These are phyloP conservation scores for Sedum album DNA, from an alignment of 164 flowering plant species.

Conservation along the genomic window DNA sequence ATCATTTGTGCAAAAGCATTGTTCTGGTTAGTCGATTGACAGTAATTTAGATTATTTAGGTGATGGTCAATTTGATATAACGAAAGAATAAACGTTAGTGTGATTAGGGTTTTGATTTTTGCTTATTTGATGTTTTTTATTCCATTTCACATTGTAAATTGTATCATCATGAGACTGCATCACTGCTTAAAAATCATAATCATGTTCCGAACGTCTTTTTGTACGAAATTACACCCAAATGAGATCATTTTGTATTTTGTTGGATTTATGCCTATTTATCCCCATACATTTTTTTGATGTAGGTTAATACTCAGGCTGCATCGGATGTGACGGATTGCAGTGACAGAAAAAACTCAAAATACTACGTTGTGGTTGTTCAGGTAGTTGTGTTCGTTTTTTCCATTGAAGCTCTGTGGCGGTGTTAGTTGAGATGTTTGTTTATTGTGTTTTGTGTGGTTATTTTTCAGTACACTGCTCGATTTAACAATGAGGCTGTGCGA, in stretches of 20 bases:
- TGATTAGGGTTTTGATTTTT: background rate
- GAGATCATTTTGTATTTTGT: background rate
- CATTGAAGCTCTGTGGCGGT: background rate
- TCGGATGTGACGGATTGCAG: conserved; percentile 71
- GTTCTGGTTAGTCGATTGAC: conserved; percentile 48
- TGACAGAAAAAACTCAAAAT: conserved; percentile 77
- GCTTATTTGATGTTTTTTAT: background rate
- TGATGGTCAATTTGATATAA: too few species aligned
- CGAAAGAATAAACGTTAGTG: too few species aligned
- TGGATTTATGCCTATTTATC: too few species aligned
- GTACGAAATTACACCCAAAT: too few species aligned
- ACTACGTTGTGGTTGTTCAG: conserved; percentile 95
- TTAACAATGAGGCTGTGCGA: conserved; percentile 86
- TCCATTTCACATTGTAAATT: too few species aligned
- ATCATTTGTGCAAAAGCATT: conserved; percentile 97
- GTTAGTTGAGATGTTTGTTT: background rate
- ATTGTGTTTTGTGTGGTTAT: background rate
- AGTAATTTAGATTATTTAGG: background rate
- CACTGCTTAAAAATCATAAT: too few species aligned
- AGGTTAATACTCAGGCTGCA: conserved; percentile 96
- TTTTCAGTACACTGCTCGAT: conserved; percentile 86
- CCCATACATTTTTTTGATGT: conserved; percentile 11
- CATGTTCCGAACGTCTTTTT: too few species aligned
- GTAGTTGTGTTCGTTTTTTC: conserved; percentile 22
- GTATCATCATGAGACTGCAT: too few species aligned